Evolutionary conservation across 176 grass and related monocot species (phyloP).

Genomic region (Thalia dealbata): DNA sequence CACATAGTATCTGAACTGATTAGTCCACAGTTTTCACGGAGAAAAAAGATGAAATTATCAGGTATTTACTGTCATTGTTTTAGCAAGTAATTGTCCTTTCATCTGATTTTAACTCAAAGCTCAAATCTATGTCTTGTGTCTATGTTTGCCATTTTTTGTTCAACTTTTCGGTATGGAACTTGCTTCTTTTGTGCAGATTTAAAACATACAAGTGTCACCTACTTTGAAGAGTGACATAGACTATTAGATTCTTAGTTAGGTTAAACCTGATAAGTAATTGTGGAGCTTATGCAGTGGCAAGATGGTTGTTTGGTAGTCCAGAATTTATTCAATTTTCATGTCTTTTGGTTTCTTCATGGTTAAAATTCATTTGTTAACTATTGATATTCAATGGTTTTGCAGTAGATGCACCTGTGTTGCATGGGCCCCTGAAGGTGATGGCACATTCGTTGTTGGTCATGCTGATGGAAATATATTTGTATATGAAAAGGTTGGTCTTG

Average conservation of each 20-base stretch:
- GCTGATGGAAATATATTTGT: conserved; percentile 10
- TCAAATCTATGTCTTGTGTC: background rate
- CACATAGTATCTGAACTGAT: background rate
- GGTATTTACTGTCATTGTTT: background rate
- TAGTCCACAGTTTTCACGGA: background rate
- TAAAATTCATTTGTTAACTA: background rate
- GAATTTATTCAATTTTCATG: background rate
- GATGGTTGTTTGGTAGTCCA: background rate
- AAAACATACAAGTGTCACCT: background rate
- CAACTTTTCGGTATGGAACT: background rate
- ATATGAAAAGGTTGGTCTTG: conserved; percentile 74
- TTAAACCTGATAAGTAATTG: background rate
- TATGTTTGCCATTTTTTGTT: background rate
- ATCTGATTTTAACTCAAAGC: background rate
- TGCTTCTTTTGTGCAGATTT: background rate
- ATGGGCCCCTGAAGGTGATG: conserved; percentile 14
- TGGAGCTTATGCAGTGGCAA: background rate
- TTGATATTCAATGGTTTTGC: conserved; percentile 2
- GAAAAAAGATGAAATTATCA: background rate
- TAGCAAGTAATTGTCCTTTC: background rate
- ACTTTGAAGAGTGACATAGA: background rate
- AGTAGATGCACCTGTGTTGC: conserved; percentile 16
- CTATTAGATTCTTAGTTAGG: background rate
- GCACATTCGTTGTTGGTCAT: conserved; percentile 18
- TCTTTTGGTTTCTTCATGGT: background rate